These are phyloP conservation scores for Yarrowia keelungensis DNA, from an alignment of 805 yeast species.

Conservation along the genomic window DNA sequence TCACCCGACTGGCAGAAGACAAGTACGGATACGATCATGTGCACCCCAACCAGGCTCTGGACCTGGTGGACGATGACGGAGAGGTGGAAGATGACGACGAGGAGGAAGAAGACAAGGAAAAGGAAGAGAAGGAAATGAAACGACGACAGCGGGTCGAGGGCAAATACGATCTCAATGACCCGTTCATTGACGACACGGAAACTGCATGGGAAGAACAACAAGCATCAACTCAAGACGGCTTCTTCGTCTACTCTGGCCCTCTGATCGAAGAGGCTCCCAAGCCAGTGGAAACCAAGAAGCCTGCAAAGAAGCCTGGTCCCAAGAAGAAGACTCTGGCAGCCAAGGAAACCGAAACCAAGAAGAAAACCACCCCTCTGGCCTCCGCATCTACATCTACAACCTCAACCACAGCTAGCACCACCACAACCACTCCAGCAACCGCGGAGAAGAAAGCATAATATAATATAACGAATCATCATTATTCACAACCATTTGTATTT, in stretches of 20 bases:
- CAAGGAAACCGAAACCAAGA: slow-evolving; percentile 37
- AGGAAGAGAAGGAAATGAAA: slow-evolving; percentile 47
- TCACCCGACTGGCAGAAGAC: slow-evolving; percentile 75
- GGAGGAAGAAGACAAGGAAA: slow-evolving; percentile 45
- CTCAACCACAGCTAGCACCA: slow-evolving; percentile 7
- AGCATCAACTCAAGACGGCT: slow-evolving; percentile 92
- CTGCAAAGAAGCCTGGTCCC: slow-evolving; percentile 36
- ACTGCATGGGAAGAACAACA: slow-evolving; percentile 91
- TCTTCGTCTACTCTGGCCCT: slow-evolving; percentile 94
- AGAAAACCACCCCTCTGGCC: slow-evolving; percentile 15
- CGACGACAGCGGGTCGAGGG: slow-evolving; percentile 74
- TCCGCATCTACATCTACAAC: slow-evolving; percentile 12
- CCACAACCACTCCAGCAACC: slow-evolving; percentile 17
- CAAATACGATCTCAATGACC: slow-evolving; percentile 90
- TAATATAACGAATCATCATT: background rate
- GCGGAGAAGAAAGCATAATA: slow-evolving; percentile 20
- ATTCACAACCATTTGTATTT: too few relatives aligned
- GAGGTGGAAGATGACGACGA: slow-evolving; percentile 51
- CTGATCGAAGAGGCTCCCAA: slow-evolving; percentile 55
- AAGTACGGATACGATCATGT: slow-evolving; percentile 80
- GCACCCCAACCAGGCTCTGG: slow-evolving; percentile 63
- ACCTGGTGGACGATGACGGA: slow-evolving; percentile 58
- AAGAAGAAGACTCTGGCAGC: slow-evolving; percentile 40
- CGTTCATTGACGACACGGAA: slow-evolving; percentile 95
- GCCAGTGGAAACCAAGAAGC: slow-evolving; percentile 45